These are phyloP conservation scores for Agapanthus africanus DNA, from an alignment of 106 monocot species.

Conservation along the genomic window DNA sequence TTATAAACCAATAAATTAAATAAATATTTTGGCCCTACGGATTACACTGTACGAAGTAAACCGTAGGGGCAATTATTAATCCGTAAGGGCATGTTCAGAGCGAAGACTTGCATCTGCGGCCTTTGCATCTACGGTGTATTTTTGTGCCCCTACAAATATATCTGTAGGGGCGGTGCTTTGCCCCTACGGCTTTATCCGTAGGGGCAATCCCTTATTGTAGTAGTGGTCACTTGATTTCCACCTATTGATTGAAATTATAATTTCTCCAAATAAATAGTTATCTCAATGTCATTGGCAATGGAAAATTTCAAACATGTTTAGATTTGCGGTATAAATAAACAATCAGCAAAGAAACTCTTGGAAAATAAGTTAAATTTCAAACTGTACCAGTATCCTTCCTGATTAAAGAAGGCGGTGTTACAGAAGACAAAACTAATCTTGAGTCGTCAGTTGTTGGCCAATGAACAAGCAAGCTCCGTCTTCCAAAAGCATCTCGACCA, in stretches of 20 bases:
- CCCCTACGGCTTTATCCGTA: no score
- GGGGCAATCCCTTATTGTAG: no score
- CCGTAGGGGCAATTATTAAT: no score
- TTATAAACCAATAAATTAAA: no score
- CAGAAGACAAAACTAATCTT: constrained; percentile 74
- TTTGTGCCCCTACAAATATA: no score
- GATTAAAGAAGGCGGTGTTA: constrained; percentile 34
- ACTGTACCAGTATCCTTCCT: constrained; percentile 29
- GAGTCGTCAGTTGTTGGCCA: constrained; percentile 66
- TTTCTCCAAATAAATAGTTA: not conserved
- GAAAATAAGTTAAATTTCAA: not conserved
- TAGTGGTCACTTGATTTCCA: not conserved
- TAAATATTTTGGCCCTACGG: no score
- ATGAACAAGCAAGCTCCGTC: constrained; percentile 83
- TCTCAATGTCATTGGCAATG: not conserved
- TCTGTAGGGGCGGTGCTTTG: no score
- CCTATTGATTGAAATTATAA: not conserved
- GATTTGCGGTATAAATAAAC: not conserved
- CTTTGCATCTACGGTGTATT: no score
- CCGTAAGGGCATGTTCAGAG: no score
- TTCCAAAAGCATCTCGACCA: constrained; percentile 94
- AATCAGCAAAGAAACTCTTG: not conserved
- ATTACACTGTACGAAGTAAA: no score
- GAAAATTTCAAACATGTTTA: not conserved
- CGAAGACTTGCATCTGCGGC: no score